Percentiles rank a stretch among this genome's conserved stretches.
phyloP scores from a whole-genome alignment of 768 basidiomycete species.

The Hortiboletus flavorubellus region DNA sequence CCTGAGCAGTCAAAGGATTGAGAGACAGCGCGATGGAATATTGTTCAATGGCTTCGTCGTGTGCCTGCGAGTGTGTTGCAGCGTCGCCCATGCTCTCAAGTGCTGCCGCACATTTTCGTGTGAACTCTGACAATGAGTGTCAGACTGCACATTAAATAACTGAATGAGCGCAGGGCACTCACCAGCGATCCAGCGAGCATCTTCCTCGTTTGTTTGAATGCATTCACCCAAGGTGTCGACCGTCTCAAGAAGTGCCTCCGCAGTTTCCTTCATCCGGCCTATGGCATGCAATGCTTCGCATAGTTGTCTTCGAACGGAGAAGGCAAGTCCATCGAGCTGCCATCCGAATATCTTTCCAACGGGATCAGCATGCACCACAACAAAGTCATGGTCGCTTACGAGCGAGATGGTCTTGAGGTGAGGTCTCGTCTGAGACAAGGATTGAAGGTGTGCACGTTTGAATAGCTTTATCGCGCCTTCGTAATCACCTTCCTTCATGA shows the following conservation, averaged over 20 bases:
- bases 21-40: constrained; percentile 15
- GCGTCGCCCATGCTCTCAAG: constrained; percentile 14
- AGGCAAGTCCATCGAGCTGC: constrained; percentile 7
- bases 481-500: constrained; percentile 7
- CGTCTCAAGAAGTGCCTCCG: constrained; percentile 8
- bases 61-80: background rate
- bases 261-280: constrained; percentile 11
- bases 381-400: background rate
- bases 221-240: constrained; percentile 1
- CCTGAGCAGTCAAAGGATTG: background rate
- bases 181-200: constrained; percentile 6
- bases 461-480: constrained; percentile 12
- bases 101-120: background rate
- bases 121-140: constrained; percentile 1
- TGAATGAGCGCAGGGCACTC: background rate
- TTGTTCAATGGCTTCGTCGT: constrained; percentile 14
- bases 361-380: background rate
- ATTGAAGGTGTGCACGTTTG: constrained; percentile 1
- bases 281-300: constrained; percentile 13
- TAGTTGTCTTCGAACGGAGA: constrained; percentile 4
- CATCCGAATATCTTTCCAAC: constrained; percentile 15
- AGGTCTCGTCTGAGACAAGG: background rate
- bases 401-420: constrained; percentile 13
- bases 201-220: background rate
- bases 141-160: background rate